Evolutionary conservation across 2,329 filamentous ascomycete species (phyloP), one percentile per base, ranked within the genome.

Genomic region (Aspergillus sergii): DNA sequence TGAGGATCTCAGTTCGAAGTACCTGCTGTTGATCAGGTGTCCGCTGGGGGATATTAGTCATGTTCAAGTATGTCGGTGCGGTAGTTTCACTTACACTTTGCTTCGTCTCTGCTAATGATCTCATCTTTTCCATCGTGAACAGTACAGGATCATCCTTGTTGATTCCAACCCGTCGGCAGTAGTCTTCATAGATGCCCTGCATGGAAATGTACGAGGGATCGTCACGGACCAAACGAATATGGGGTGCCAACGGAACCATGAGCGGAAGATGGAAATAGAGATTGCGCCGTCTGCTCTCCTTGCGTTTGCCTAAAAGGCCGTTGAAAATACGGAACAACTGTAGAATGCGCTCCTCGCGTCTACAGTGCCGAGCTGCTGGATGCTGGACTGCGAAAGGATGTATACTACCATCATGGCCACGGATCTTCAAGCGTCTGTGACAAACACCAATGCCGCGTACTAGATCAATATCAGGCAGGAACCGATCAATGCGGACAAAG

Each of bases 271-370:
- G 95, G 82, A 99, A 99, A 78, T 96, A 94, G 68, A 99, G 81
- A 73, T 98, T 97, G 57, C 95, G 90, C 26, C 94, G 90, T 59
- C 95, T 88, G 72, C 92, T 96, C 80, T 99, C 95, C 83, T 99
- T 99, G 75, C 94, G 92, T 76, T 96, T 95, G 43, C 89, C 85
- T 64, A 99, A 83, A 4, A 93, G 91, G 73, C 94, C 93, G 79
- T 99, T 99, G 80, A 99, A 94, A 71, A 97, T 96, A 51, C 96
- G 88, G 89, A 99, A 99, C 14, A 99, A 85, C 78, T 99, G 95
- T 67, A 97, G 79, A 61, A 98, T 97, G 32, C 95, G 88, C 80
- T 99, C 96, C 76, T 99, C 96, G 60, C 96, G 88, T 64, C 95
- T 88, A 73, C 94, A 97, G 77, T 96, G 94, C 61, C 95, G 85